Conservation (phyloP, 768 basidiomycete genomes). For the Atractiella rhizophila region DNA sequence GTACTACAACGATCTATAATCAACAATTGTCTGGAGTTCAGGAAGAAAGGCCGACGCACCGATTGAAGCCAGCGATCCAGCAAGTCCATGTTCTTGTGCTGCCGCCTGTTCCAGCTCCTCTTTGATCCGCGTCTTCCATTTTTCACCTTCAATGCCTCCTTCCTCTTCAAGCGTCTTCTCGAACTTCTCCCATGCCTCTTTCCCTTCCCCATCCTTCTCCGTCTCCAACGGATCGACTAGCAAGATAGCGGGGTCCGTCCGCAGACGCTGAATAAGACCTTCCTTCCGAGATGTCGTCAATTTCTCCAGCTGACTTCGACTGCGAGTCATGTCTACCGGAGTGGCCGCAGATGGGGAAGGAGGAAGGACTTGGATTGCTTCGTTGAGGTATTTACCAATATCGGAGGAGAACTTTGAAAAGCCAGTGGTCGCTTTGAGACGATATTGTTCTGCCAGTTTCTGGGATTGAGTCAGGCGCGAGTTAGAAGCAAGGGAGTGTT, state of each 20-base stretch:
- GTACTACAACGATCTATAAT: no score
- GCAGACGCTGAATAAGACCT: constrained; percentile 20
- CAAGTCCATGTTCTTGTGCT: no score
- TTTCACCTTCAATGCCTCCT: constrained; percentile 34
- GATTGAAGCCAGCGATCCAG: no score
- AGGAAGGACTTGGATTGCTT: constrained; percentile 25
- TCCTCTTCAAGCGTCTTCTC: constrained; percentile 24
- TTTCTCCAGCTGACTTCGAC: constrained; percentile 19
- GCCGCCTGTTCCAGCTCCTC: constrained; percentile 25
- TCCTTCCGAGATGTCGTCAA: constrained; percentile 19
- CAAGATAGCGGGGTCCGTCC: constrained; percentile 21
- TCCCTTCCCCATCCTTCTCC: constrained; percentile 14
- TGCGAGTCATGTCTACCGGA: constrained; percentile 12
- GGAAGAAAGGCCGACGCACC: no score
- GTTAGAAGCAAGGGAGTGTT: no score
- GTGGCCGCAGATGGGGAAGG: constrained; percentile 15
- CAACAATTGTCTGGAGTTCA: no score
- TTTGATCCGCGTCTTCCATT: constrained; percentile 33
- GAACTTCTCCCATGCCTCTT: constrained; percentile 9
- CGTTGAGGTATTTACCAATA: constrained; percentile 17
- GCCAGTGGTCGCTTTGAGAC: constrained; percentile 20
- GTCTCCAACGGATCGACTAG: constrained; percentile 20
- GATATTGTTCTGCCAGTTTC: constrained; percentile 24
- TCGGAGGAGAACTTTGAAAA: no score
- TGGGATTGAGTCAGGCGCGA: no score